phyloP scores from a whole-genome alignment of 208 protist species.

The Trypanosoma lewisi region DNA sequence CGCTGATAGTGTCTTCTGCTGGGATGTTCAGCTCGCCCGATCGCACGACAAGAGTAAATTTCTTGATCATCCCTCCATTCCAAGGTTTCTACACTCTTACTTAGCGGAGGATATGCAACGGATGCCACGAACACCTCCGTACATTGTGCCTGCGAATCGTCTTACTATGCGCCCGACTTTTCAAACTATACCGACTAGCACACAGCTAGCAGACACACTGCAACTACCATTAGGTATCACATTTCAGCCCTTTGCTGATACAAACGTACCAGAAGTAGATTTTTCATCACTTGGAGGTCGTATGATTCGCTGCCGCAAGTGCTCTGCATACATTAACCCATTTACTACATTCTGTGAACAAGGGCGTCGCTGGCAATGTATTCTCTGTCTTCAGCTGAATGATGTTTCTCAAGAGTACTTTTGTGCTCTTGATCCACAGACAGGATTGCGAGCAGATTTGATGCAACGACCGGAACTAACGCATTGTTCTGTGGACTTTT shows the following conservation, averaged over 20 bases:
- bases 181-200: slow-evolving; percentile 48
- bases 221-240: slow-evolving; percentile 70
- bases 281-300: slow-evolving; percentile 54
- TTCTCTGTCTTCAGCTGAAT: slow-evolving; percentile 93
- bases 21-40: slow-evolving; percentile 32
- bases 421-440: slow-evolving; percentile 75
- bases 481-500: slow-evolving; percentile 90
- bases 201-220: slow-evolving; percentile 55
- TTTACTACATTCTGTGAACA: slow-evolving; percentile 94
- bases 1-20: slow-evolving; percentile 19
- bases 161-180: slow-evolving; percentile 66
- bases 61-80: slow-evolving; percentile 70
- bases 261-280: slow-evolving; percentile 61
- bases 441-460: slow-evolving; percentile 83
- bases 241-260: slow-evolving; percentile 75
- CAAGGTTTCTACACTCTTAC: slow-evolving; percentile 61
- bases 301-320: slow-evolving; percentile 85
- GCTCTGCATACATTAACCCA: slow-evolving; percentile 97
- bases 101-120: slow-evolving; percentile 56
- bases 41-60: slow-evolving; percentile 35
- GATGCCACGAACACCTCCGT: slow-evolving; percentile 28
- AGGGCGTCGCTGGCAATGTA: slow-evolving; percentile 94
- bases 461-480: slow-evolving; percentile 85
- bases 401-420: slow-evolving; percentile 87
- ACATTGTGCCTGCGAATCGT: slow-evolving; percentile 52